phyloP scores from a whole-genome alignment of 108 stramenopile species.

The Stephanodiscus minutulus region DNA sequence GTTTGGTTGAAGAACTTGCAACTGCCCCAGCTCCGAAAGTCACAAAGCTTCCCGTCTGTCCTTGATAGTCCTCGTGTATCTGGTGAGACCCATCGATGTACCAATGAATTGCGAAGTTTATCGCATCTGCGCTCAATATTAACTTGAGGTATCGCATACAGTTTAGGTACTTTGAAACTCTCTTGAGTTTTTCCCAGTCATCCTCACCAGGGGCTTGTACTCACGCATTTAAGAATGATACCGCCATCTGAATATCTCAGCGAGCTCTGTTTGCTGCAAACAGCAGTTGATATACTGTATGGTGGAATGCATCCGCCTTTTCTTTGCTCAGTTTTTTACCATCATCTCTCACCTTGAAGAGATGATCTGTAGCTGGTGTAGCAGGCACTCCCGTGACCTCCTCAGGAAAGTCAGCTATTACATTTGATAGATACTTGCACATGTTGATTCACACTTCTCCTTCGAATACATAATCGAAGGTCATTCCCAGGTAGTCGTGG shows the following conservation, averaged over 20 bases:
- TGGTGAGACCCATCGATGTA: conserved; percentile 46
- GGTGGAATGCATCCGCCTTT: neutral
- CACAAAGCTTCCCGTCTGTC: conserved; percentile 54
- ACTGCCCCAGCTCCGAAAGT: conserved; percentile 46
- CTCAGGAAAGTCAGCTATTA: neutral
- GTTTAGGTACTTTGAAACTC: too few relatives aligned
- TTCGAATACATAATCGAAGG: too few relatives aligned
- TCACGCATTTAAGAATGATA: conserved; percentile 27
- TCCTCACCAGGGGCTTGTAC: conserved; percentile 24
- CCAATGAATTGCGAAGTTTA: conserved; percentile 4
- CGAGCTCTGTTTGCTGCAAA: neutral
- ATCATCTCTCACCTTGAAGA: too few relatives aligned
- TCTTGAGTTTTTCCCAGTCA: conserved; percentile 39
- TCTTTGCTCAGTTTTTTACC: neutral
- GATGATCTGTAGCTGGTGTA: conserved; percentile 4
- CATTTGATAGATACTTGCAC: conserved; percentile 2
- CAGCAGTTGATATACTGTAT: conserved; percentile 2
- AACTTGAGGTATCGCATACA: conserved; percentile 15
- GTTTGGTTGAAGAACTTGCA: conserved; percentile 4
- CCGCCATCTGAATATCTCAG: conserved; percentile 24
- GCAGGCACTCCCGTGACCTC: neutral
- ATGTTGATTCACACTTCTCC: too few relatives aligned
- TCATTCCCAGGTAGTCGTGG: conserved; percentile 1
- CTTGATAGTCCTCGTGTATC: conserved; percentile 44
- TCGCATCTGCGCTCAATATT: neutral